Base-by-base conservation (phyloP, 108 stramenopile species). In the Stephanodiscus triporus region DNA sequence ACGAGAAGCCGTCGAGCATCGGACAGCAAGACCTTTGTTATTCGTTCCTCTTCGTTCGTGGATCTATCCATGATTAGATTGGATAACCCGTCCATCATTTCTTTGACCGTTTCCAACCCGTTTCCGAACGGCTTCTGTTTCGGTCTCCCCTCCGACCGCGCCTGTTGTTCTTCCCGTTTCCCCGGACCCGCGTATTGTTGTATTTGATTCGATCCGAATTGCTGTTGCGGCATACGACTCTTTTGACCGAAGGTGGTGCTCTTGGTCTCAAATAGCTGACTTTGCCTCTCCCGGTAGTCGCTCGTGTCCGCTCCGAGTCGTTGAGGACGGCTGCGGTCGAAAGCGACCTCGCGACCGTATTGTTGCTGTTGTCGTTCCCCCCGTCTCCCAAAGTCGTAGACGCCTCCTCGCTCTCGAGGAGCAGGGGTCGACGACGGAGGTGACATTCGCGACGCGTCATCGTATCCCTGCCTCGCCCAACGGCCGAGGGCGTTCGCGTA, bases 1-100 rank as follows among this genome's bases (percentile, higher is more conserved):
- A 70, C 17, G 27, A 70, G 69, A 24, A 22, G 26, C n/a, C 16
- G 17, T 5, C 57, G 57, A 51, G 69, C 69, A 20, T 70, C 69
- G 16, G 43, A 27, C 5, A 70, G 58, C 22, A 70, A 4, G 0
- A 37, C 58, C 23, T 70, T 62, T 6, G 20, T 62, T 51, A 20
- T 48, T 22, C 24, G 36, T 20, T 59, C 27, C n/a, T 70, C 37
- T 4, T 70, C 57, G 3, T 30, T 29, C 22, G 43, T 19, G 26
- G 60, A 62, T 51, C 43, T 45, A 16, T 45, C 43, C 43, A 45
- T 45, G 43, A 45, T 45, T 0, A 45, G 43, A 45, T 45, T 45
- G 43, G 43, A 45, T 17, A 45, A 16, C 2, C 43, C 43, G 14
- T 45, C 43, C 43, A 45, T 45, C 43, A 45, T 45, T 0, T 45